Evolutionary conservation across 2,329 filamentous ascomycete species (phyloP), one percentile per base, ranked within the genome.

Genomic region (Colletotrichum liriopes): DNA sequence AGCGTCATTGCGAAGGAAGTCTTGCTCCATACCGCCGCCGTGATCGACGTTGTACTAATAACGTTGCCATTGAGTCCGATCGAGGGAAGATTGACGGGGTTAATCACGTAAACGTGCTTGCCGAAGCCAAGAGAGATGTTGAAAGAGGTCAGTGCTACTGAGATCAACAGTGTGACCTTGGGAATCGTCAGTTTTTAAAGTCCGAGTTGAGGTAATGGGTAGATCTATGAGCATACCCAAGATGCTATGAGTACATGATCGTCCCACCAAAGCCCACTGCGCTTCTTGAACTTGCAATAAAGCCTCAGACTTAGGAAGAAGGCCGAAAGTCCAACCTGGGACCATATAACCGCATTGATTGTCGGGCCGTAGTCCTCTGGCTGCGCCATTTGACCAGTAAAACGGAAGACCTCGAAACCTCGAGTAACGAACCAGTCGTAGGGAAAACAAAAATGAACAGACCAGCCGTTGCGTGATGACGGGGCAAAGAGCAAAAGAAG

Each of bases 1-100:
- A 83, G 72, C 0, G 81, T 82, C n/a, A 83, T 75, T 12, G 80
- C 81, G 66, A 84, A 82, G 0, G 82, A 83, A 0, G 82, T 81
- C 69, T 84, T 84, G 72, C 80, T 82, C 65, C 76, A 77, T 1
- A 81, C 77, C 5, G 81, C 82, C 1, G 81, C 78, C 20, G 80
- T 73, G n/a, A 82, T 78, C 11, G 79, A 80, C 54, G 80, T 79
- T 5, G 75, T 66, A 3, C 77, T 79, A 5, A 76, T 75, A 5
- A 80, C 65, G 37, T 80, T 79, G 37, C 77, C 78, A 26, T 76
- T 69, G 39, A 78, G 67, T n/a, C 67, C 56, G 5, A 71, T 58
- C 26, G 26, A 9, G 12, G 71, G 54, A 49, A 75, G 56, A 20
- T 73, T 72, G n/a, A 51, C 62, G 5, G 64, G 56, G 43, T 67